Percentiles rank a stretch among this genome's conserved stretches.
These are phyloP conservation scores for Tuber brumale DNA, from an alignment of 495 filamentous ascomycete genomes.

Conservation along the genomic window DNA sequence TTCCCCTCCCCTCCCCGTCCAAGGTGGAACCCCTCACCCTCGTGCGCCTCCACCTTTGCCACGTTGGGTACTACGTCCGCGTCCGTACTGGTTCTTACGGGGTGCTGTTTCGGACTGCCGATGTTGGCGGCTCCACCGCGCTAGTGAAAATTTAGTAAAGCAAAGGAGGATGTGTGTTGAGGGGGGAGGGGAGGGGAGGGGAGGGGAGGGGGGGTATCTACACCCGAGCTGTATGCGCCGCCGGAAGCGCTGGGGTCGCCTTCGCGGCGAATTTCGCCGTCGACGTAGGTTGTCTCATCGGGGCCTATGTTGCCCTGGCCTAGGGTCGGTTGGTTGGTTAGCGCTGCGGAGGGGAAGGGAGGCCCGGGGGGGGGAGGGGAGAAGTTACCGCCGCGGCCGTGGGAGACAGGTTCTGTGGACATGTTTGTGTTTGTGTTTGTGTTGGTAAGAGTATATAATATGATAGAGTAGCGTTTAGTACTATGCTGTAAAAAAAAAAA, in stretches of 20 bases:
- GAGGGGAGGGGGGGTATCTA: slow-evolving; percentile 7
- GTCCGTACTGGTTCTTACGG: slow-evolving; percentile 26
- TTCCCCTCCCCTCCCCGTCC: slow-evolving; percentile 23
- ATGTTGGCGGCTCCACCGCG: slow-evolving; percentile 40
- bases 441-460: neutral
- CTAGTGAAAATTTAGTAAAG: slow-evolving; percentile 18
- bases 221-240: slow-evolving; percentile 35
- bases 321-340: slow-evolving; percentile 2
- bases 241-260: slow-evolving; percentile 36
- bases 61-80: slow-evolving; percentile 38
- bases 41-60: slow-evolving; percentile 22
- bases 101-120: slow-evolving; percentile 23
- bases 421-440: slow-evolving; percentile 3
- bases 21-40: slow-evolving; percentile 33
- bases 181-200: neutral
- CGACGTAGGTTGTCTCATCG: slow-evolving; percentile 33
- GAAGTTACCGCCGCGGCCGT: slow-evolving; percentile 37
- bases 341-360: neutral
- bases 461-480: neutral
- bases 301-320: slow-evolving; percentile 40
- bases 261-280: slow-evolving; percentile 37
- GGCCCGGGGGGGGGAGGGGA: neutral
- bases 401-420: slow-evolving; percentile 29
- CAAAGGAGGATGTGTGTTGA: neutral
- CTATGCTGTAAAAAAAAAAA: neutral